phyloP scores from a whole-genome alignment of 1,284 basidiomycete species.

The Ustilago sp. region DNA sequence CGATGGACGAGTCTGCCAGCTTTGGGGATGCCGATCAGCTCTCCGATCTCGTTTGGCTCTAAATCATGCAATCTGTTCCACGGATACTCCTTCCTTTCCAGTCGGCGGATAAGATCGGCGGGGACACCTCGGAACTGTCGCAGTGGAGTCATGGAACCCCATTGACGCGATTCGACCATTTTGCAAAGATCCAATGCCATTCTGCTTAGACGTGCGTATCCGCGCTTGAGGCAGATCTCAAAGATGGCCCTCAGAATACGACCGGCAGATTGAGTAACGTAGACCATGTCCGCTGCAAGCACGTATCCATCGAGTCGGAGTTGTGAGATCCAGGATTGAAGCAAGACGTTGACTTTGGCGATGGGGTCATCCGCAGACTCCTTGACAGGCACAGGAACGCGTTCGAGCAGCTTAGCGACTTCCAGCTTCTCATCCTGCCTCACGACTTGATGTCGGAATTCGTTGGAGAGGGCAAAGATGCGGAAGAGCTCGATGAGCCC shows the following conservation, averaged over 20 bases:
- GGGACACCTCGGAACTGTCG: conserved; percentile 90
- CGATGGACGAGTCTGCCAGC: conserved; percentile 91
- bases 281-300: conserved; percentile 98
- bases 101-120: conserved; percentile 89
- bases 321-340: conserved; percentile 95
- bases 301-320: conserved; percentile 96
- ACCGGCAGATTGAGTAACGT: conserved; percentile 73
- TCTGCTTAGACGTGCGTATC: conserved; percentile 95
- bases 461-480: conserved; percentile 94
- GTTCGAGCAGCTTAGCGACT: conserved; percentile 89
- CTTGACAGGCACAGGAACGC: conserved; percentile 97
- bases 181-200: conserved; percentile 94
- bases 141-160: conserved; percentile 97
- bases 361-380: conserved; percentile 95
- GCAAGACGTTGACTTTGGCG: conserved; percentile 95
- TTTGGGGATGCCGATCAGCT: conserved; percentile 88
- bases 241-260: conserved; percentile 95
- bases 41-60: conserved; percentile 74
- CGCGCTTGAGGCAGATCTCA: conserved; percentile 96
- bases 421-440: conserved; percentile 74
- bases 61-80: conserved; percentile 65
- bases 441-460: conserved; percentile 91
- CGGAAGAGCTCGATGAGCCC: conserved; percentile 91
- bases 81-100: conserved; percentile 91
- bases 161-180: conserved; percentile 84